Evolutionary conservation across 495 filamentous ascomycete genomes (phyloP), one percentile per base, ranked within the genome.

Genomic region (Lasiosphaeris hirsuta): DNA sequence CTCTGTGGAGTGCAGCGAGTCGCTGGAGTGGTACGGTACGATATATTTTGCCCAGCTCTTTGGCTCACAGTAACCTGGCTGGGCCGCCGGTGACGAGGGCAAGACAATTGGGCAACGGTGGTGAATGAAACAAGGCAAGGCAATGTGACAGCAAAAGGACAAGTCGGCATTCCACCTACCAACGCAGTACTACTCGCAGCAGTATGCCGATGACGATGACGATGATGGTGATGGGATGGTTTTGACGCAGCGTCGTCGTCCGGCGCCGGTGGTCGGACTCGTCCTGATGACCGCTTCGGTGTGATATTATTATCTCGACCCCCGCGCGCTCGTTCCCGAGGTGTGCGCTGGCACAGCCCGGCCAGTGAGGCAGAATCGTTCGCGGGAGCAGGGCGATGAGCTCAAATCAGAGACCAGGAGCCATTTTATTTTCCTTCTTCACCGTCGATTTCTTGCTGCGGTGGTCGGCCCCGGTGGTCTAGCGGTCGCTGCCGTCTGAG

Each of bases 91-190:
- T 17, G 11, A 46, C 18, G 41, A 17, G 41, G 2, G n/a, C 14
- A 8, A 14, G 19, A 8, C 41, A n/a, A 44, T 15, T 44, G 41
- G 17, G 23, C 23, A 49, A 37, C 23, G 36, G 46, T 49, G 46
- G 36, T 49, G 33, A 10, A 17, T 46, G 17, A 17, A 19, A 46
- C 10, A 49, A 30, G 40, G 35, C 35, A 51, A 15, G 49, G 49
- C 49, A 51, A 37, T 49, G 46, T 51, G 49, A 51, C 36, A 17
- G 35, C 34, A 40, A 51, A 51, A 51, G 15, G 23, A 51, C 14
- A 38, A 15, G 30, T 11, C 11, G 13, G 36, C 7, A 15, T 15
- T 13, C 18, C 7, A 40, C 49, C 34, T 51, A 40, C 49, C 43
- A 30, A 30, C 23, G 23, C 23, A 30, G 23, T 30, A 30, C 23